Base-by-base conservation (phyloP, 805 yeast genomes). In the Scheffersomyces amazonensis region DNA sequence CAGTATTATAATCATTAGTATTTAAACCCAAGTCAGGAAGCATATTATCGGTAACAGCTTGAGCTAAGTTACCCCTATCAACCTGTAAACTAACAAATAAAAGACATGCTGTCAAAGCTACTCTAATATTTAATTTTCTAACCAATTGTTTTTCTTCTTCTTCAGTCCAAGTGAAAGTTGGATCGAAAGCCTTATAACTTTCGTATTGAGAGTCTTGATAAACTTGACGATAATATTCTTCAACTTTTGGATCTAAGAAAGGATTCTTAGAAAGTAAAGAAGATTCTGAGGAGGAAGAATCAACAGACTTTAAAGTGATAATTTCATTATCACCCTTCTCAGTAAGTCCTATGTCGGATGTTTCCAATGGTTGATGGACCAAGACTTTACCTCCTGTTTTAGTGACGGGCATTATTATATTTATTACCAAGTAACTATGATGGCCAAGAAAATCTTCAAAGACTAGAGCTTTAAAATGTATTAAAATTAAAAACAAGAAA, bases 1-100 rank as follows among this genome's bases (percentile, higher is more conserved):
- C 88, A 28, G 66, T 52, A 54, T 82, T 83, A 54, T 71, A 80
- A 40, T 81, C 76, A 47, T 75, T 62, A 10, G 83, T 78, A n/a
- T 71, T 71, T 50, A 82, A 48, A 1, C 62, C 52, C 38, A 80
- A 60, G 45, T 81, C 84, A 1, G 54, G 59, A 35, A 81, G 55
- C 48, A 81, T 46, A 46, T 76, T 71, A 45, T 78, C 87, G 0
- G 86, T 65, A 4, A 77, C 63, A 7, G 83, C 83, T 49, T 79
- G 82, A 3, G 66, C 52, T 35, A 81, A 56, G 52, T 81, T 80
- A 35, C 73, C 72, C 48, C 87, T 60, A 56, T 79, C 85, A 40
- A 80, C 56, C 50, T 80, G 79, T 39, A 81, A 64, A 7, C 78
- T 78, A 31, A 75, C 60, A 52, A 80, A 80, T 77, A 80, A 69